Percentiles rank a stretch among this genome's conserved stretches.
Conservation (phyloP, 208 protist genomes). For the Phytomonas sp. region DNA sequence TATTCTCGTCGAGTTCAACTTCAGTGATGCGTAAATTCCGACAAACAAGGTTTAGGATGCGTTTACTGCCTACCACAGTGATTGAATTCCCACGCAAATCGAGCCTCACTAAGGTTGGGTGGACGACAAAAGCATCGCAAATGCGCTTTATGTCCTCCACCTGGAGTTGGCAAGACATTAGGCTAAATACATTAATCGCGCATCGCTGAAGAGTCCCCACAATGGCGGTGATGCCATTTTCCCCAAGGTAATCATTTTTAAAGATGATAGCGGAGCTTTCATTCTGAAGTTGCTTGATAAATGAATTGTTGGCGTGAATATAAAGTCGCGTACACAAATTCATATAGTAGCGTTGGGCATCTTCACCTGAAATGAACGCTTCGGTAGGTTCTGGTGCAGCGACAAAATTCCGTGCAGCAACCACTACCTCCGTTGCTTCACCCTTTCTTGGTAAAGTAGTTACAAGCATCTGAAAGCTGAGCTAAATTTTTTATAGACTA, state of each 20-base stretch:
- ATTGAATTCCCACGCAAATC: constrained; percentile 65
- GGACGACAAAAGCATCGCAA: constrained; percentile 32
- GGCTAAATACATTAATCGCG: constrained; percentile 33
- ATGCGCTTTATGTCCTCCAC: constrained; percentile 43
- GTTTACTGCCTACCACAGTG: constrained; percentile 34
- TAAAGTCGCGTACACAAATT: background rate
- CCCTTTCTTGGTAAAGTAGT: background rate
- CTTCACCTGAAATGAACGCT: background rate
- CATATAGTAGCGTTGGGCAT: background rate
- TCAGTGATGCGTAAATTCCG: constrained; percentile 49
- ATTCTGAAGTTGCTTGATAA: constrained; percentile 45
- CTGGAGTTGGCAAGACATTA: constrained; percentile 39
- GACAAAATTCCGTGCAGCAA: background rate
- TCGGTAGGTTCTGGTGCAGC: background rate
- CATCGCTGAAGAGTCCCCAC: constrained; percentile 51
- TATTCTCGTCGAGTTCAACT: constrained; percentile 44
- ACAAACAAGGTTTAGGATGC: constrained; percentile 42
- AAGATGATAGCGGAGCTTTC: constrained; percentile 55
- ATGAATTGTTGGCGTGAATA: constrained; percentile 30
- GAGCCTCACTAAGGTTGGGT: constrained; percentile 58
- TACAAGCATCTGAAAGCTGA: background rate
- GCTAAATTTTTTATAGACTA: background rate
- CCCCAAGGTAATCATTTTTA: constrained; percentile 75
- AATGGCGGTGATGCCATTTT: constrained; percentile 57
- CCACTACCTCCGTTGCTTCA: background rate